phyloP scores from a whole-genome alignment of 495 filamentous ascomycete species.

The Aspergillus indologenus region DNA sequence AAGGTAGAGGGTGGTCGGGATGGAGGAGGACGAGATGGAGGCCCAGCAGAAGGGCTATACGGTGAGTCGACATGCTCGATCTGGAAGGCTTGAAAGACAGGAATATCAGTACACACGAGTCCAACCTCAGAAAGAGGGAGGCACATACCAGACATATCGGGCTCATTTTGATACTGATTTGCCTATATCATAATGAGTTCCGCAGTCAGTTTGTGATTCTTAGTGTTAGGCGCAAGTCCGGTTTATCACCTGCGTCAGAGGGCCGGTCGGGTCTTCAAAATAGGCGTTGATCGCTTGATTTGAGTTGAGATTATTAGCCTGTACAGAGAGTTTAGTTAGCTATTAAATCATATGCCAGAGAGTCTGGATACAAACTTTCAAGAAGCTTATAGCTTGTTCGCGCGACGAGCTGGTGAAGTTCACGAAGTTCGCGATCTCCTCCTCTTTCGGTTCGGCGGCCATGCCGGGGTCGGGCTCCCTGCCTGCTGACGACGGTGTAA shows the following conservation, averaged over 20 bases:
- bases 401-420: conserved; percentile 45
- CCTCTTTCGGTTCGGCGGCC: conserved; percentile 45
- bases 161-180: conserved; percentile 25
- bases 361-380: conserved; percentile 34
- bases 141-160: conserved; percentile 21
- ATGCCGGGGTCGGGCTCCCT: conserved; percentile 29
- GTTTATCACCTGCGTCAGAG: conserved; percentile 31
- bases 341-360: neutral
- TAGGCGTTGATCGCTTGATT: conserved; percentile 53
- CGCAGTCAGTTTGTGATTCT: conserved; percentile 13
- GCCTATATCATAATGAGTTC: conserved; percentile 15
- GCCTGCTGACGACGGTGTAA: neutral
- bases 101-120: neutral
- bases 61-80: conserved; percentile 54
- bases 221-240: neutral
- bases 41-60: conserved; percentile 27
- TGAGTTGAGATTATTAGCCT: conserved; percentile 49
- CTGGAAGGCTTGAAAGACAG: conserved; percentile 47
- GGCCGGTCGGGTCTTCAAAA: conserved; percentile 48
- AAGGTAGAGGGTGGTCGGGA: conserved; percentile 69
- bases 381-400: conserved; percentile 44
- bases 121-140: neutral
- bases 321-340: conserved; percentile 10
- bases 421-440: conserved; percentile 45
- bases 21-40: conserved; percentile 42